phyloP scores from a whole-genome alignment of 2,329 filamentous ascomycete genomes.

The Xylariaceae sp. region DNA sequence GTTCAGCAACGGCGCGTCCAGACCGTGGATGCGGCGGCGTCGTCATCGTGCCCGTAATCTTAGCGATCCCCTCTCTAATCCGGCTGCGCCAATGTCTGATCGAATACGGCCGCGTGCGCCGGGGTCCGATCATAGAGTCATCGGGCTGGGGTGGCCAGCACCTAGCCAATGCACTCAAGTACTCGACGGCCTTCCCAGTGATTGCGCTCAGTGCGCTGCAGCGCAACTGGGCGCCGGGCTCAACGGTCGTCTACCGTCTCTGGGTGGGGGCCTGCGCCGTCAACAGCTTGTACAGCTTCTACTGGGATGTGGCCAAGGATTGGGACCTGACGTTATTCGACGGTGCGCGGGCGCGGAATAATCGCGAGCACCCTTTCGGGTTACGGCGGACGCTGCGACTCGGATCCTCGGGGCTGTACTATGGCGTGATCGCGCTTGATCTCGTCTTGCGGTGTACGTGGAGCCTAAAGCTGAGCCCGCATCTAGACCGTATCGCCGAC shows the following conservation, averaged over 20 bases:
- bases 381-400: constrained; percentile 79
- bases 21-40: constrained; percentile 82
- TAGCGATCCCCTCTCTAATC: constrained; percentile 82
- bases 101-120: constrained; percentile 78
- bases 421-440: constrained; percentile 79
- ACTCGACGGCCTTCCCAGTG: constrained; percentile 91
- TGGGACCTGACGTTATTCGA: constrained; percentile 92
- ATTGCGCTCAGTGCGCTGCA: constrained; percentile 80
- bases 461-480: constrained; percentile 84
- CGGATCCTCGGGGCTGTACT: constrained; percentile 77
- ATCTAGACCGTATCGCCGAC: constrained; percentile 83
- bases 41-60: constrained; percentile 82
- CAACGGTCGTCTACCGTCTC: constrained; percentile 55
- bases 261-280: constrained; percentile 78
- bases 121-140: constrained; percentile 60
- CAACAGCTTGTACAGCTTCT: constrained; percentile 96
- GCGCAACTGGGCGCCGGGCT: constrained; percentile 53
- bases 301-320: constrained; percentile 96
- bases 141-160: constrained; percentile 83
- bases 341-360: constrained; percentile 55
- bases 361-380: constrained; percentile 73
- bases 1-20: constrained; percentile 79
- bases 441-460: constrained; percentile 86
- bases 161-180: constrained; percentile 92
- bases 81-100: constrained; percentile 91